Percentiles rank a stretch among this genome's conserved stretches.
Evolutionary conservation across 2,329 filamentous ascomycete genomes (phyloP).

Genomic region (Colletotrichum falcatum): DNA sequence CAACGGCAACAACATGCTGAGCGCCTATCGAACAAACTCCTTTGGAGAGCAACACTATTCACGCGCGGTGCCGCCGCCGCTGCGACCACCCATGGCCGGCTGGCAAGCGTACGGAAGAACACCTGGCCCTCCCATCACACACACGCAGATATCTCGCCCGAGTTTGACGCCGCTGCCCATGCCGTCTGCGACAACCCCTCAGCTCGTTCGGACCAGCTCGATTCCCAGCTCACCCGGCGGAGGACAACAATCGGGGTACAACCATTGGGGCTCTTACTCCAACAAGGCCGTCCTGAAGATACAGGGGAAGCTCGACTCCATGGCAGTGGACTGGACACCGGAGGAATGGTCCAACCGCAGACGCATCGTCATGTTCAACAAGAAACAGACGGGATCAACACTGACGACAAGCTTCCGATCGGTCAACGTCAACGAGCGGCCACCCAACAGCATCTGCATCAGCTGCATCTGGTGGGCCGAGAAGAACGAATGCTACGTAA

Average conservation of each 20-base stretch:
- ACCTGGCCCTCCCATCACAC: constrained; percentile 52
- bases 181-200: constrained; percentile 58
- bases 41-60: constrained; percentile 62
- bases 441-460: constrained; percentile 89
- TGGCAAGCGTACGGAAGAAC: constrained; percentile 57
- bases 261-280: constrained; percentile 84
- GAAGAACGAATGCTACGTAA: constrained; percentile 91
- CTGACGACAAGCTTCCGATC: constrained; percentile 85
- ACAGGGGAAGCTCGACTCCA: constrained; percentile 83
- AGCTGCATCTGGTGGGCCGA: constrained; percentile 98
- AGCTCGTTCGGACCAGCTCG: constrained; percentile 69
- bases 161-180: constrained; percentile 63
- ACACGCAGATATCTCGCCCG: constrained; percentile 59
- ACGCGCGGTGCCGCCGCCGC: constrained; percentile 49
- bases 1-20: constrained; percentile 65
- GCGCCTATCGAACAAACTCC: constrained; percentile 64
- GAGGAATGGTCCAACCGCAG: constrained; percentile 85
- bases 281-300: constrained; percentile 89
- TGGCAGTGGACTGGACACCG: constrained; percentile 84
- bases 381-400: constrained; percentile 83
- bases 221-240: constrained; percentile 56
- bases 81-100: constrained; percentile 53
- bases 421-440: constrained; percentile 81
- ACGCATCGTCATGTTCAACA: constrained; percentile 88
- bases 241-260: constrained; percentile 66